Base-by-base conservation (phyloP, 2,329 filamentous ascomycete species). In the Xylaria sp. region DNA sequence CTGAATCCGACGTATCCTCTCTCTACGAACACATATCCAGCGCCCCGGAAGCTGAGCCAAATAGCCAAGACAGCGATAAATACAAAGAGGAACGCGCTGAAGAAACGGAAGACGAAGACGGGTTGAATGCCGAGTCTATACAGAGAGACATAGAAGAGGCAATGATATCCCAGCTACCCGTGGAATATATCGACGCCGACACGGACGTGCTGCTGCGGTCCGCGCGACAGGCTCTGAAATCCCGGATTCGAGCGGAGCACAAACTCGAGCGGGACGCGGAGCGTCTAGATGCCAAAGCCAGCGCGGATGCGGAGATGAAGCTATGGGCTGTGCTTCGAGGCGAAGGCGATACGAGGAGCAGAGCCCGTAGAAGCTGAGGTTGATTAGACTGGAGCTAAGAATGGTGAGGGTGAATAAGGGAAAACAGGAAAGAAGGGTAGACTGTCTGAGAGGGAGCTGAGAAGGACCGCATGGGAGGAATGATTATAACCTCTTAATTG, bases 61-160 rank as follows among this genome's bases (percentile, higher is more conserved):
- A 68, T 13, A 61, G 61, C 23, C 62, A 62, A 15, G 39, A 58
- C 20, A 28, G 43, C 25, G 52, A 65, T 5, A 54, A 28, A 52
- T 1, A 54, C 49, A 1, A 20, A 9, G 78, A 79, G 8, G 57
- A 43, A 33, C 23, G 43, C 64, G 43, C 46, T 54, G 64, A 60
- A 8, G 58, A 60, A 18, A 59, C 25, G 25, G 51, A 65, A 46
- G 48, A 60, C 51, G 61, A 62, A 52, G 54, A 60, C 25, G 67
- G 67, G n/a, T 8, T 69, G 18, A 60, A 69, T 49, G 4, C 51
- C 36, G 64, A 57, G 15, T 39, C 62, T 23, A 67, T 77, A 46
- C 52, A 57, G 9, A 59, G n/a, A 13, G 75, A 78, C 54, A 56
- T 77, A 74, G 51, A 67, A 64, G 78, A 79, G 65, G 78, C 76